Evolutionary conservation across 2,329 filamentous ascomycete species (phyloP).

Genomic region (Phyllosticta ampelicida): DNA sequence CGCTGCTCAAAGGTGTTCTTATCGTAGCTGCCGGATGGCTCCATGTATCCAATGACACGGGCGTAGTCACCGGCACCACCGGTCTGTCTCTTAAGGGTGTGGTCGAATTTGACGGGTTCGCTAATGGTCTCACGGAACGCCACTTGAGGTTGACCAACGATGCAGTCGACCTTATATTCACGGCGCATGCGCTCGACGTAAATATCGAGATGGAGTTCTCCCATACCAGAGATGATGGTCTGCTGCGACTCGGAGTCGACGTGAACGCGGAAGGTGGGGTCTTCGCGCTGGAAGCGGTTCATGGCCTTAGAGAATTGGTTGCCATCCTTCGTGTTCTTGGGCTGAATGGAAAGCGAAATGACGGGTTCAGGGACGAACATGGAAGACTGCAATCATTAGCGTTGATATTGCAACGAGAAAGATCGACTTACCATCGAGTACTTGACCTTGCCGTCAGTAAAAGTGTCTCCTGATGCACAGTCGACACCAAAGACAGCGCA

Average conservation of each 20-base stretch:
- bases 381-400: conserved; percentile 44
- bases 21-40: conserved; percentile 64
- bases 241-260: conserved; percentile 88
- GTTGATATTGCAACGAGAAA: not conserved
- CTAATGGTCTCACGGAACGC: conserved; percentile 94
- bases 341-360: conserved; percentile 95
- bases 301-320: conserved; percentile 97
- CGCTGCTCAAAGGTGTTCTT: conserved; percentile 78
- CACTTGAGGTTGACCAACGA: conserved; percentile 92
- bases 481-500: conserved; percentile 98
- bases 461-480: conserved; percentile 94
- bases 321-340: conserved; percentile 83
- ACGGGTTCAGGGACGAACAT: conserved; percentile 98
- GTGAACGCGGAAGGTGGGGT: conserved; percentile 91
- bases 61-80: conserved; percentile 94
- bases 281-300: conserved; percentile 96
- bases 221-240: conserved; percentile 98
- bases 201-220: conserved; percentile 91
- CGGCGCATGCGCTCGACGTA: conserved; percentile 94
- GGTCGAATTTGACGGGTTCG: conserved; percentile 73
- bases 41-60: conserved; percentile 82
- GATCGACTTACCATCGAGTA: conserved; percentile 63
- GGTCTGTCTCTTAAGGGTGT: conserved; percentile 86
- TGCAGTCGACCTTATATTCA: conserved; percentile 92
- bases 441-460: conserved; percentile 83